Conservation (phyloP, 306 rosid species). For the Prunus persica region Prunus_persica_NCBIv2 NC_034011.1:21057501-21058000, state of each 20-base stretch:
- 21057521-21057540: background rate
- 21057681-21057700: background rate
- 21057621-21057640: background rate
- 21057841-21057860: background rate
- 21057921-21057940: too few relatives aligned
- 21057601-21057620: background rate
- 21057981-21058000: too few relatives aligned
- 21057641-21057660: background rate
- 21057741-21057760: background rate
- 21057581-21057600: background rate
- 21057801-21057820: slow-evolving; percentile 2
- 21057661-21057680: background rate
- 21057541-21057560: background rate
- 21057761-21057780: background rate
- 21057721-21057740: background rate
- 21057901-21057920: too few relatives aligned
- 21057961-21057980: too few relatives aligned
- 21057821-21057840: background rate
- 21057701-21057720: background rate
- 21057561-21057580: background rate
- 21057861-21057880: background rate
- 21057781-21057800: background rate
- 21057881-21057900: too few relatives aligned
- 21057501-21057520: background rate
- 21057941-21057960: too few relatives aligned